A percentile compares a stretch with the other conserved stretches of the same genome.
Evolutionary conservation across 176 grass and related monocot species (phyloP).

Genomic region (Juncus inflexus): DNA sequence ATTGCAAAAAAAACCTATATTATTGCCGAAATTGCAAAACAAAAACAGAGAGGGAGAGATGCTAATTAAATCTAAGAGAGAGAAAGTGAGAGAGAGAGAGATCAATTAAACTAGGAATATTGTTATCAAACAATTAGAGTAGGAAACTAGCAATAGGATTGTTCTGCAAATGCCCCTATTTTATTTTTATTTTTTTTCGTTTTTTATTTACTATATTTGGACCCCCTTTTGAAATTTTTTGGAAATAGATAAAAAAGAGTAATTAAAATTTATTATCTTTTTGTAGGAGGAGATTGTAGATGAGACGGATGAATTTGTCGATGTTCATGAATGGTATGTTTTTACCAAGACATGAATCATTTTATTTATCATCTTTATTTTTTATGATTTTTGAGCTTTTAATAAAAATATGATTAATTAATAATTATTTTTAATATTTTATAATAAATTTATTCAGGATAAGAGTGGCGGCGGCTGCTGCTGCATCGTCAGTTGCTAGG

Average conservation of each 20-base stretch:
- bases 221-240: too few species aligned
- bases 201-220: background rate
- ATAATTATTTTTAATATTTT: constrained; percentile 15
- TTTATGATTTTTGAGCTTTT: constrained; percentile 2
- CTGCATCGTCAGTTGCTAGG: constrained; percentile 93
- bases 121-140: background rate
- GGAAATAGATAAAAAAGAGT: too few species aligned
- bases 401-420: background rate
- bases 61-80: background rate
- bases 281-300: constrained; percentile 98
- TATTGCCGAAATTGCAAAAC: too few species aligned
- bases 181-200: background rate
- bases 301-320: constrained; percentile 98
- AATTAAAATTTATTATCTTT: background rate
- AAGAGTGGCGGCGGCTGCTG: constrained; percentile 82
- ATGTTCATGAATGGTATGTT: constrained; percentile 95
- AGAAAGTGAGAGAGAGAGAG: background rate
- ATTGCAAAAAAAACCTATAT: too few species aligned
- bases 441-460: constrained; percentile 50
- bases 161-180: background rate
- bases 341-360: too few species aligned
- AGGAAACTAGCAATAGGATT: background rate
- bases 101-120: background rate
- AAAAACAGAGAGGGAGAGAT: too few species aligned
- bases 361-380: background rate